phyloP scores from a whole-genome alignment of 2,329 filamentous ascomycete species.

The Ambrosiella cleistominuta region DNA sequence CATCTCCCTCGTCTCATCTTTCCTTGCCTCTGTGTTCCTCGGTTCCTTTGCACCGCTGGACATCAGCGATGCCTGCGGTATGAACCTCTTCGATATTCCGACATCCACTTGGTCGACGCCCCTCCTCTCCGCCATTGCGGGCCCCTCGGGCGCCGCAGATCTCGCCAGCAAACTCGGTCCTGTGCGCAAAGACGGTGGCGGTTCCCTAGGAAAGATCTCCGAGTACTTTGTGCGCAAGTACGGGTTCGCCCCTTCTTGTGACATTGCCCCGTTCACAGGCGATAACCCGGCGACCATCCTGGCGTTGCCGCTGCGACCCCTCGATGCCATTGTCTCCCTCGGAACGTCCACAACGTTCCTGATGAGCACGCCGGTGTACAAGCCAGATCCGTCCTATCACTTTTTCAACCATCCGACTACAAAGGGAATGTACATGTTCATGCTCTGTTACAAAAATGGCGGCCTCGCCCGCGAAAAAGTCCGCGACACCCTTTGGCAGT shows the following conservation, averaged over 20 bases:
- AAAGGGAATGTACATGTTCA: slow-evolving; percentile 91
- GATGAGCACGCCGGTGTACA: slow-evolving; percentile 88
- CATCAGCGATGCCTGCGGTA: slow-evolving; percentile 85
- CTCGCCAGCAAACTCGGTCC: slow-evolving; percentile 65
- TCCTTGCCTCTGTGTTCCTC: slow-evolving; percentile 77
- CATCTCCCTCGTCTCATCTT: slow-evolving; percentile 90
- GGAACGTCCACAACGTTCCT: slow-evolving; percentile 94
- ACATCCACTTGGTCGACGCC: slow-evolving; percentile 54
- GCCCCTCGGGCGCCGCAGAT: slow-evolving; percentile 35
- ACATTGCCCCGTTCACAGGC: slow-evolving; percentile 74
- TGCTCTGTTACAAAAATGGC: slow-evolving; percentile 99
- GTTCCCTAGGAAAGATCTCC: slow-evolving; percentile 57
- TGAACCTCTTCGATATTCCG: slow-evolving; percentile 89
- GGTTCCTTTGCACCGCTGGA: slow-evolving; percentile 78
- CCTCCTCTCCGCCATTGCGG: slow-evolving; percentile 60
- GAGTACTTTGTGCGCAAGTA: slow-evolving; percentile 64
- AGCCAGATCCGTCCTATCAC: slow-evolving; percentile 78
- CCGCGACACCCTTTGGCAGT: slow-evolving; percentile 49
- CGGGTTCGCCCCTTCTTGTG: slow-evolving; percentile 58
- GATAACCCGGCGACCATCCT: slow-evolving; percentile 95
- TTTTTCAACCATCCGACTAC: slow-evolving; percentile 98
- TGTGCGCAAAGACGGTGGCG: slow-evolving; percentile 64
- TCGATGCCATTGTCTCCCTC: slow-evolving; percentile 85
- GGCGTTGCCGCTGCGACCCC: slow-evolving; percentile 66
- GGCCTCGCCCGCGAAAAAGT: slow-evolving; percentile 81